Base-by-base conservation (phyloP, 345 rosid species). In the Eucalyptus tenuipes region DNA sequence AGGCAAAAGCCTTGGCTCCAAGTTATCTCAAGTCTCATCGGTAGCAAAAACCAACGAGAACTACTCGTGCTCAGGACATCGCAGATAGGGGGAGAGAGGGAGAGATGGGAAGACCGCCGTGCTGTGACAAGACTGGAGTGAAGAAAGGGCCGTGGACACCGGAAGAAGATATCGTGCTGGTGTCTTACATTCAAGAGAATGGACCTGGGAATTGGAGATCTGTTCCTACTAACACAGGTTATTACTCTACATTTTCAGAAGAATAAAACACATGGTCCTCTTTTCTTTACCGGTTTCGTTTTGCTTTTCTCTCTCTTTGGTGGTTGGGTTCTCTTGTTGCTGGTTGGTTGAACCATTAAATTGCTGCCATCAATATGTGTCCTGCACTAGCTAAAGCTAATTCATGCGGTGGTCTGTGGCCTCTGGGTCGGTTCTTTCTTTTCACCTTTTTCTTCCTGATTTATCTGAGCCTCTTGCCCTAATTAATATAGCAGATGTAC, bases 141-240 rank as follows among this genome's bases (percentile, higher is more conserved):
- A 93, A 92, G 91, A 91, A 93, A 92, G 95, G 95, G 12, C 94
- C 93, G 18, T 93, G 95, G 95, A 92, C 95, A 81, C 95, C 95
- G 7, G 95, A 93, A 88, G 95, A 93, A 85, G 95, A 93, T 89
- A 93, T 93, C 92, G 81, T 89, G 52, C 87, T 93, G 85, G 94
- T 93, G 33, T 90, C 94, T 48, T 89, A 93, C 68, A 89, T 93
- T 85, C 95, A 93, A 88, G 90, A 92, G 55, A 92, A 92, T 88
- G 95, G 95, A 33, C 91, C 94, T 89, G 92, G 92, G 2, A 93
- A 93, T 61, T 93, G 95, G 95, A 91, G 92, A 90, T 87, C 92
- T 68, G 92, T 93, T 37, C 95, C 95, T 33, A 55, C 92, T 22
- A 89, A 89, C 37, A 89, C 95, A 64, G 95, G 95, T 93, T 75